Percentiles rank a stretch among this genome's conserved stretches.
These are phyloP conservation scores for Pseudoscleropodium purum DNA, from an alignment of 225 moss, liverwort and hornwort genomes.

Conservation along the genomic window DNA sequence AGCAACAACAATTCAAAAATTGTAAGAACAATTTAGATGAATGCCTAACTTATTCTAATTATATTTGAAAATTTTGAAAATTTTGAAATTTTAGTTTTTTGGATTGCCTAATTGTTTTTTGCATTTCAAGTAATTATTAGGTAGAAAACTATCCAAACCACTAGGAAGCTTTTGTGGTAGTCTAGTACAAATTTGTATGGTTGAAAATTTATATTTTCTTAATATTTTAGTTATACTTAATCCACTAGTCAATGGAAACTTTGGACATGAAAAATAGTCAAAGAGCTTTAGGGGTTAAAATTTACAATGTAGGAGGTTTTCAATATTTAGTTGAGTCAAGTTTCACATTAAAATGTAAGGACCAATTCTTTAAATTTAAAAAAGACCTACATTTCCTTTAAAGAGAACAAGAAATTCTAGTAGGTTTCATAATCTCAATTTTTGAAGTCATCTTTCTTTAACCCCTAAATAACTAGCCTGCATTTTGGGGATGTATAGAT, in stretches of 20 bases:
- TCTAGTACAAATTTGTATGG: neutral
- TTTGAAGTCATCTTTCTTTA: neutral
- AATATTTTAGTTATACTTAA: neutral
- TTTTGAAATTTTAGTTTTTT: too few species aligned
- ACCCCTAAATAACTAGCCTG: too few species aligned
- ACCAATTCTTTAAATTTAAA: neutral
- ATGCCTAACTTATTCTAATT: too few species aligned
- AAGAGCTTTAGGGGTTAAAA: neutral
- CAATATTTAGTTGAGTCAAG: neutral
- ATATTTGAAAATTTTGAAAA: too few species aligned
- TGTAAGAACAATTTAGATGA: too few species aligned
- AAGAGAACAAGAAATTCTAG: rapidly evolving
- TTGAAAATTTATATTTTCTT: neutral
- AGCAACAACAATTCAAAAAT: too few species aligned
- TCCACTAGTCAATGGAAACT: neutral
- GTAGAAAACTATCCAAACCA: too few species aligned
- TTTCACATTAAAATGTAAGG: neutral
- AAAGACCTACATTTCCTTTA: neutral
- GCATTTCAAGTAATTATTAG: too few species aligned
- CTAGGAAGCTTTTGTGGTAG: neutral
- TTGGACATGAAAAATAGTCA: neutral
- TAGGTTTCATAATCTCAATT: neutral
- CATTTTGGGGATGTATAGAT: too few species aligned
- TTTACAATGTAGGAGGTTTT: neutral
- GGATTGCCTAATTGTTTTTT: too few species aligned